These are phyloP conservation scores for Przewalskia tangutica DNA, from an alignment of 257 asterid species.

Conservation along the genomic window DNA sequence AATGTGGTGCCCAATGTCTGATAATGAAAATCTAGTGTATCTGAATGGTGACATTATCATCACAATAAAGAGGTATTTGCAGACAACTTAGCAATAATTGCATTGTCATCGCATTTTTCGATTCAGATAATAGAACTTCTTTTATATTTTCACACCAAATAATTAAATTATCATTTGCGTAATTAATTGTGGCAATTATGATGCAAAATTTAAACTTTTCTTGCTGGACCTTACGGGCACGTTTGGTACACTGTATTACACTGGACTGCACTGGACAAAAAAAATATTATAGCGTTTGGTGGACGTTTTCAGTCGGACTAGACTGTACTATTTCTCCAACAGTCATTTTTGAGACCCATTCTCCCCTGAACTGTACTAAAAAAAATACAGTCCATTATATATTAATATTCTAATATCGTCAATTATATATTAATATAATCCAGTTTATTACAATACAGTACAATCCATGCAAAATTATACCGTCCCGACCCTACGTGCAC, in stretches of 20 bases:
- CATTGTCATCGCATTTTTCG: neutral
- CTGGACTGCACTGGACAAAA: too few species aligned
- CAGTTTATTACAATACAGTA: too few species aligned
- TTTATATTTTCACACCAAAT: neutral
- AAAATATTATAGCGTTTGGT: too few species aligned
- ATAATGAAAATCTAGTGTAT: neutral
- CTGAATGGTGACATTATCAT: neutral
- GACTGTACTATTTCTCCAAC: too few species aligned
- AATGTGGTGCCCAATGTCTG: neutral
- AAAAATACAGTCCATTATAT: too few species aligned
- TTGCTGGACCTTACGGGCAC: neutral
- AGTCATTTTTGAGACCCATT: too few species aligned
- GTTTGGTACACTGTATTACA: too few species aligned
- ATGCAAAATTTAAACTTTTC: neutral
- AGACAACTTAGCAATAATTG: neutral
- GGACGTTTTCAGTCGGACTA: too few species aligned
- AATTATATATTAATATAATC: too few species aligned
- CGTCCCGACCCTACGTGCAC: neutral
- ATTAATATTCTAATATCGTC: too few species aligned
- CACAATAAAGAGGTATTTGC: neutral
- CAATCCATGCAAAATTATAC: too few species aligned
- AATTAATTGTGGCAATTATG: neutral
- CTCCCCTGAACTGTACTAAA: too few species aligned
- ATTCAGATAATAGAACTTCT: neutral
- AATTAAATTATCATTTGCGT: neutral